Conservation (phyloP, 768 basidiomycete genomes). For the Rhizopogon vesiculosus region DNA sequence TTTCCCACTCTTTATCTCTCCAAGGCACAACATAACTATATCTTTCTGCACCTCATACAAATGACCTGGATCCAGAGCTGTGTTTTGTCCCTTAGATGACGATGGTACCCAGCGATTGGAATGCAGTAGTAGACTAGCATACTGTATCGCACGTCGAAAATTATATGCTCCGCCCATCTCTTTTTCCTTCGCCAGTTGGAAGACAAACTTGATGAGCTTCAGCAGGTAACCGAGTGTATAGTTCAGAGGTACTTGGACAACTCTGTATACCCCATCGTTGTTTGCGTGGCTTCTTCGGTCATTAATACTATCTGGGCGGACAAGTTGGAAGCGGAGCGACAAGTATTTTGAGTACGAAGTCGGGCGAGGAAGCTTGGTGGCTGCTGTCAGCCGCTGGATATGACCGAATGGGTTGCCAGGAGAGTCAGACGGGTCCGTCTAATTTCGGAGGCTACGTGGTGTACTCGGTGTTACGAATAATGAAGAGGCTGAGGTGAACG, state of each 20-base stretch:
- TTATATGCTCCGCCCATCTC: constrained; percentile 17
- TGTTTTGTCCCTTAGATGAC: constrained; percentile 16
- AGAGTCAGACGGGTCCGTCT: constrained; percentile 52
- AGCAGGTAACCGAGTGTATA: constrained; percentile 67
- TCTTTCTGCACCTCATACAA: constrained; percentile 56
- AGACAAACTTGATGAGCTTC: constrained; percentile 57
- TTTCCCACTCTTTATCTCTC: constrained; percentile 47
- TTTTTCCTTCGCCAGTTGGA: constrained; percentile 26
- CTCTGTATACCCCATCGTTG: constrained; percentile 52
- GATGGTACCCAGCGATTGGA: neutral
- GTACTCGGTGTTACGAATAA: constrained; percentile 30
- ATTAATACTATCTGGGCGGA: constrained; percentile 26
- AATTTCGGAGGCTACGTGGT: constrained; percentile 31
- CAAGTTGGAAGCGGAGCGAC: constrained; percentile 58
- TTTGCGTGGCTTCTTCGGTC: constrained; percentile 14
- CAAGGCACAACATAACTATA: constrained; percentile 39
- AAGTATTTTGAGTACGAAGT: constrained; percentile 58
- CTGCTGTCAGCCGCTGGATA: constrained; percentile 37
- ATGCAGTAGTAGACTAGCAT: constrained; percentile 9
- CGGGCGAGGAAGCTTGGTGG: constrained; percentile 34
- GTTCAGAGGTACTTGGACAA: constrained; percentile 65
- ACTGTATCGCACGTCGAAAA: constrained; percentile 20
- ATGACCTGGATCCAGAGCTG: constrained; percentile 36
- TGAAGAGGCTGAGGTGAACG: constrained; percentile 22
- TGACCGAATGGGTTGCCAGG: constrained; percentile 70